phyloP scores from a whole-genome alignment of 1,284 basidiomycete genomes.

The Naganishia cerealis region DNA sequence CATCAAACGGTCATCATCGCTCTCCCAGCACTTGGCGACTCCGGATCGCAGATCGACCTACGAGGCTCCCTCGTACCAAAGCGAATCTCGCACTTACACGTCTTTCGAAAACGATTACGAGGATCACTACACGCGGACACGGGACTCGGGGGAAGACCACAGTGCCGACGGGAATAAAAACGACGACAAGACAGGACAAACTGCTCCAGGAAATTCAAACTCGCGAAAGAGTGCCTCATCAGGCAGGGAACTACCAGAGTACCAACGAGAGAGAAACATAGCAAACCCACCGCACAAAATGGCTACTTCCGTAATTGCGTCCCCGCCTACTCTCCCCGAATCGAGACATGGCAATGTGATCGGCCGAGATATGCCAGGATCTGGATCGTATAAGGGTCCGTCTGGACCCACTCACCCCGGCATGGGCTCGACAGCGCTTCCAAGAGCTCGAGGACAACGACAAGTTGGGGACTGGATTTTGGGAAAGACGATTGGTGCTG shows the following conservation, averaged over 20 bases:
- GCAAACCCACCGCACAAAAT: neutral
- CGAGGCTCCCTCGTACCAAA: neutral
- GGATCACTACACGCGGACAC: neutral
- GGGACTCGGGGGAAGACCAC: neutral
- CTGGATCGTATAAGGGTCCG: neutral
- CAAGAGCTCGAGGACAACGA: slow-evolving; percentile 46
- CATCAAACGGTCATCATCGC: slow-evolving; percentile 48
- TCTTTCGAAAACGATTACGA: neutral
- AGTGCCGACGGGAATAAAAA: neutral
- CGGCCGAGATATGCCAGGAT: neutral
- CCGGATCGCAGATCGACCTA: slow-evolving; percentile 3
- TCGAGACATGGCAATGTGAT: neutral
- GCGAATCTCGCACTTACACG: neutral
- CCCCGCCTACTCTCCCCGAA: neutral
- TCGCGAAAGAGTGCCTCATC: neutral
- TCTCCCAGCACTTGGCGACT: slow-evolving; percentile 12
- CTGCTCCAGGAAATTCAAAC: neutral
- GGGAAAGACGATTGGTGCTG: slow-evolving; percentile 94
- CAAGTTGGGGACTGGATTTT: slow-evolving; percentile 88
- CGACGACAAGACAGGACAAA: neutral
- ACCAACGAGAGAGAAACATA: neutral
- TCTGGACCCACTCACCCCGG: neutral
- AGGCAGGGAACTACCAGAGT: neutral
- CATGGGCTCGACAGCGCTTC: neutral
- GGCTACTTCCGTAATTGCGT: slow-evolving; percentile 9